A percentile compares a stretch with the other conserved stretches of the same genome.
phyloP scores from a whole-genome alignment of 768 basidiomycete genomes.

The Kwoniella mangroviensis region DNA sequence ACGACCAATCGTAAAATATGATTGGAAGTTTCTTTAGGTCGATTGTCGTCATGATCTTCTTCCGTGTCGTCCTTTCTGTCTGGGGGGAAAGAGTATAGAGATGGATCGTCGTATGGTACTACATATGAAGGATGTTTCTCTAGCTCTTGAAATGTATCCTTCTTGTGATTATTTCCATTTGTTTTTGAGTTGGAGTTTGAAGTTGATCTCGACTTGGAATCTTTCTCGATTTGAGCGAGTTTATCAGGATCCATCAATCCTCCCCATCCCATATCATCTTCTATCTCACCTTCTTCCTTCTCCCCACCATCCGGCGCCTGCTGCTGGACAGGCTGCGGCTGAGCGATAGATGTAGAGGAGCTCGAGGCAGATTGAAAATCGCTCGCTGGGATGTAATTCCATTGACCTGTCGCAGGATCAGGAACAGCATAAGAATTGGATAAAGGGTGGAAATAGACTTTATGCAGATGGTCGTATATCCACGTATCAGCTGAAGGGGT shows the following conservation, averaged over 20 bases:
- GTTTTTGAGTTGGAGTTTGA: neutral
- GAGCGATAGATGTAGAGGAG: neutral
- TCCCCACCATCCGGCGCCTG: neutral
- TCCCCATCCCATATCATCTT: conserved; percentile 52
- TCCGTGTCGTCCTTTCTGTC: neutral
- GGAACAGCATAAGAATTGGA: conserved; percentile 41
- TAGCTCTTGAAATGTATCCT: neutral
- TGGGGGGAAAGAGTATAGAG: conserved; percentile 27
- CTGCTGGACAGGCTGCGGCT: neutral
- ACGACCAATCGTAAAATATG: conserved; percentile 50
- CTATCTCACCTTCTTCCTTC: conserved; percentile 47
- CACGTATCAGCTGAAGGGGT: conserved; percentile 30
- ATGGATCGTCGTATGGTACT: conserved; percentile 34
- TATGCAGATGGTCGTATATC: conserved; percentile 38
- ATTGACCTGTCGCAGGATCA: conserved; percentile 39
- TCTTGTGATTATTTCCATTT: neutral
- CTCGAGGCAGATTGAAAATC: conserved; percentile 29
- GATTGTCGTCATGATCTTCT: conserved; percentile 1
- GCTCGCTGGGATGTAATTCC: conserved; percentile 37
- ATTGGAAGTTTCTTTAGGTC: conserved; percentile 23
- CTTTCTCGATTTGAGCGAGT: conserved; percentile 24
- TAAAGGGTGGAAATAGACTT: conserved; percentile 39
- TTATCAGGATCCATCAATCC: conserved; percentile 48
- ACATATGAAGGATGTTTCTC: conserved; percentile 33
- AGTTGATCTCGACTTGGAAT: neutral